A percentile compares a stretch with the other conserved stretches of the same genome.
phyloP scores from a whole-genome alignment of 768 basidiomycete genomes.

The Sarcomyxa edulis region DNA sequence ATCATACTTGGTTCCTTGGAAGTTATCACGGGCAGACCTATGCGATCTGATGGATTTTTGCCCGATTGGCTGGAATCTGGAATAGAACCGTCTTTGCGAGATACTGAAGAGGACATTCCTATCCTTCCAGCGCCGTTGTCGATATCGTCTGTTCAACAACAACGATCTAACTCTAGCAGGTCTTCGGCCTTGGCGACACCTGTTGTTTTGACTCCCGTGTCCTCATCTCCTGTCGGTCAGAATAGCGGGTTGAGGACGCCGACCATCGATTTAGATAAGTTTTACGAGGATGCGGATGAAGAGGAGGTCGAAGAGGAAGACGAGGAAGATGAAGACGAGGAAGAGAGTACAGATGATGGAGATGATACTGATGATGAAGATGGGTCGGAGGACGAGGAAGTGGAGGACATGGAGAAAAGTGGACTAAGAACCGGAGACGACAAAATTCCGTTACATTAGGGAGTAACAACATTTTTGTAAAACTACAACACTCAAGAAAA shows the following conservation, averaged over 20 bases:
- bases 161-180: constrained; percentile 23
- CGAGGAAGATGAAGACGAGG: constrained; percentile 24
- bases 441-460: too few species aligned
- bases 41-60: constrained; percentile 45
- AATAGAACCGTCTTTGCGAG: constrained; percentile 72
- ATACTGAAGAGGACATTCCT: constrained; percentile 53
- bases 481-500: too few species aligned
- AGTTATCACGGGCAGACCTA: constrained; percentile 50
- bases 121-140: constrained; percentile 26
- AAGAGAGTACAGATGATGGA: constrained; percentile 16
- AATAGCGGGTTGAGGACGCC: constrained; percentile 33
- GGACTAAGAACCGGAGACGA: background rate
- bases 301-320: constrained; percentile 20
- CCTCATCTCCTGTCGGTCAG: constrained; percentile 38
- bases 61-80: constrained; percentile 90
- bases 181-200: constrained; percentile 34
- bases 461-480: too few species aligned
- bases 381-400: constrained; percentile 6
- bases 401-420: background rate
- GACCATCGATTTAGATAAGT: constrained; percentile 65
- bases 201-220: constrained; percentile 56
- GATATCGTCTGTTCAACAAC: constrained; percentile 36
- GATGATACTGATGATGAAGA: constrained; percentile 22
- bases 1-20: constrained; percentile 62
- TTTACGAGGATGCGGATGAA: constrained; percentile 54